Base-by-base conservation (phyloP, 2,329 filamentous ascomycete genomes). In the Claviceps digitariae region DNA sequence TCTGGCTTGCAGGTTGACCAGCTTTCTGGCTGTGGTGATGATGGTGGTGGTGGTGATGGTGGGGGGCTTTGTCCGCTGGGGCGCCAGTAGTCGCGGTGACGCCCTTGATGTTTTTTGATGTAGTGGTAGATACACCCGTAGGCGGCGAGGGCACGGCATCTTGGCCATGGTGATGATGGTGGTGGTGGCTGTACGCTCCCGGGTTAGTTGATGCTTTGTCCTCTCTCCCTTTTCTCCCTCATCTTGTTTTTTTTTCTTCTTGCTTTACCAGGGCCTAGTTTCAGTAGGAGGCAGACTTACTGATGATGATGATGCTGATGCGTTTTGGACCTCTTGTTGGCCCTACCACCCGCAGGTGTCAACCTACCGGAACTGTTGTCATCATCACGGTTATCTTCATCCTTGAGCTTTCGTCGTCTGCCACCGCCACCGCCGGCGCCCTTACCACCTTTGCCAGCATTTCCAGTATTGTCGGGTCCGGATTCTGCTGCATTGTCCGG, bases 351-450 rank as follows among this genome's bases (percentile, higher is more conserved):
- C 48, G 74, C 75, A 1, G 83, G 82, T 2, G 84, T 83, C 13
- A 73, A 72, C 59, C 81, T 74, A 27, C 82, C 83, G 36, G 77
- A 78, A 54, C 74, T 79, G 54, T 81, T 79, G 54, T 81, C 81
- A 54, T 93, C 87, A 56, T 82, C 88, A 57, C 77, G 79, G 31
- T 67, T 67, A 3, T 88, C 85, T 46, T 93, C 89, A 52, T 95
- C 87, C 63, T 89, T 88, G 2, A 83, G 72, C 66, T 89, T 87
- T 56, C 87, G 76, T 54, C 83, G 77, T 63, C 82, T 82, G 44
- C 75, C 12, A 12, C 27, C 27, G 6, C n/a, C 46, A 17, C 29
- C 46, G 41, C 75, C n/a, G n/a, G 2, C 17, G n/a, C 27, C 77
- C 40, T 47, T 52, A 45, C 34, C 49, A 3, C 38, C 48, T 46